A percentile compares a stretch with the other conserved stretches of the same genome.
These are phyloP conservation scores for Gastrolobium villosum DNA, from an alignment of 306 rosid genomes.

Conservation along the genomic window DNA sequence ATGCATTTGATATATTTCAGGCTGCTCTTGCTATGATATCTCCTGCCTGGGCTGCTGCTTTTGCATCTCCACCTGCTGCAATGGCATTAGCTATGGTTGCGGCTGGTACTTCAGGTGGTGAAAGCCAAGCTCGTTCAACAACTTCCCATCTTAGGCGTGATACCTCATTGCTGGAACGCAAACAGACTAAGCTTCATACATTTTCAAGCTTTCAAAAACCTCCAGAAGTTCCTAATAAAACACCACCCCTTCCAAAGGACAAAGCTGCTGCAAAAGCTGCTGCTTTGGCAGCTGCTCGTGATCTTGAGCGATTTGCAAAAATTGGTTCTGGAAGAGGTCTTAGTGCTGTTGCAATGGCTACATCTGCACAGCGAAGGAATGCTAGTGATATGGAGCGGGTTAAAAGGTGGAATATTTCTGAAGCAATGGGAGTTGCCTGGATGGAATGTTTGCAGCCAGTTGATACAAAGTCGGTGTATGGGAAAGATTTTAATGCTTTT, in stretches of 20 bases:
- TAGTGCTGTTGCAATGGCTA: slow-evolving; percentile 99
- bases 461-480: slow-evolving; percentile 92
- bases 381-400: slow-evolving; percentile 90
- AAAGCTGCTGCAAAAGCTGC: slow-evolving; percentile 99
- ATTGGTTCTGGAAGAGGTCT: slow-evolving; percentile 99
- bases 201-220: slow-evolving; percentile 97
- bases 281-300: slow-evolving; percentile 99
- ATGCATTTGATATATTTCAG: slow-evolving; percentile 60
- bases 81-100: slow-evolving; percentile 99
- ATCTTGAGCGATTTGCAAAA: slow-evolving; percentile 87
- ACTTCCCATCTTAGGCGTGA: slow-evolving; percentile 80
- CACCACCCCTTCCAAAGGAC: slow-evolving; percentile 86
- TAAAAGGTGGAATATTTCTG: slow-evolving; percentile 87
- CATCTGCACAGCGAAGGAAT: slow-evolving; percentile 94
- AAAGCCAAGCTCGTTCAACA: slow-evolving; percentile 68
- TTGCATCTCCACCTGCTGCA: slow-evolving; percentile 99
- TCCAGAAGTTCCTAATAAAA: slow-evolving; percentile 66
- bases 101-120: slow-evolving; percentile 98
- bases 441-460: slow-evolving; percentile 97
- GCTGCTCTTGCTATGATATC: slow-evolving; percentile 97
- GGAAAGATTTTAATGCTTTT: slow-evolving; percentile 93
- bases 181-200: slow-evolving; percentile 77
- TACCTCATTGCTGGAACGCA: slow-evolving; percentile 85
- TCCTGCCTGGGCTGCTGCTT: slow-evolving; percentile 99
- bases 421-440: slow-evolving; percentile 99